A percentile compares a stretch with the other conserved stretches of the same genome.
These are phyloP conservation scores for Quercus ilex DNA, from an alignment of 306 rosid genomes.

Conservation along the genomic window DNA sequence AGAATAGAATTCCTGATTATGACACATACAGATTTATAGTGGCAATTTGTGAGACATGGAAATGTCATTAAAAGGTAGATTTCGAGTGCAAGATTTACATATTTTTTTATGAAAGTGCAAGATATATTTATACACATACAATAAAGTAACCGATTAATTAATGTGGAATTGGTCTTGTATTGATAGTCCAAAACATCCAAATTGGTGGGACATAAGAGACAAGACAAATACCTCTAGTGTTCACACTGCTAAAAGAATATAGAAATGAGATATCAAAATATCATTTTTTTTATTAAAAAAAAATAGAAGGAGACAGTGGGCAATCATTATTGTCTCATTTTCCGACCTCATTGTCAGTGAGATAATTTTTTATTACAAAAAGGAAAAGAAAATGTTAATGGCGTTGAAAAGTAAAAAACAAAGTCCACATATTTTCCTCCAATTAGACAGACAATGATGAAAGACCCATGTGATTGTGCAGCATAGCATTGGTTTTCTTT, in stretches of 20 bases:
- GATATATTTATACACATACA: background rate
- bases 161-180: background rate
- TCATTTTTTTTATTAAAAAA: background rate
- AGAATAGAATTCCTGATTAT: background rate
- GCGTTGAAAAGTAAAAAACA: slow-evolving; percentile 8
- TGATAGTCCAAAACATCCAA: too few relatives aligned
- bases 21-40: background rate
- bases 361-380: too few relatives aligned
- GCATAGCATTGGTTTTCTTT: background rate
- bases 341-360: too few relatives aligned
- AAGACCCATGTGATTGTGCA: slow-evolving; percentile 18
- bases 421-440: slow-evolving; percentile 2
- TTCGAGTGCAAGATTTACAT: background rate
- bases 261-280: too few relatives aligned
- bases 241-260: too few relatives aligned
- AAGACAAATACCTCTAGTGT: too few relatives aligned
- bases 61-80: background rate
- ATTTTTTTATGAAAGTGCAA: background rate
- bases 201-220: too few relatives aligned
- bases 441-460: background rate
- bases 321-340: background rate
- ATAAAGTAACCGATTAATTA: background rate
- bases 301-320: background rate
- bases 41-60: background rate
- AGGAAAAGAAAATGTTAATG: background rate